Percentiles rank a stretch among this genome's conserved stretches.
Conservation (phyloP, 768 basidiomycete species). For the Ramaria rubella region DNA sequence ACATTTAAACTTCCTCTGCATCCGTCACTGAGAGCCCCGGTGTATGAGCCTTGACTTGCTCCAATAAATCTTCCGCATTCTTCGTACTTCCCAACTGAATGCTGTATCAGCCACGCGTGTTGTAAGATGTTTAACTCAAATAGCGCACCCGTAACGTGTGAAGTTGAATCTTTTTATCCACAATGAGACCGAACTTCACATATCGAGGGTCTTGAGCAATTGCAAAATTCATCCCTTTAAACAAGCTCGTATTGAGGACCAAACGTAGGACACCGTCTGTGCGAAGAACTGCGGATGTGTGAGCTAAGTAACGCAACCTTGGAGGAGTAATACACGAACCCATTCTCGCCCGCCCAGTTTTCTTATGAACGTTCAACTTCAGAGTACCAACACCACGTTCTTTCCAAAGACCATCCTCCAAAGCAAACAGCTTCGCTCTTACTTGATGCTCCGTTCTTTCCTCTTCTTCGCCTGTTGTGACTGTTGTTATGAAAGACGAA, state of each 20-base stretch:
- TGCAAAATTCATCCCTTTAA: constrained; percentile 69
- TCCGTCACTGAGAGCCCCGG: constrained; percentile 17
- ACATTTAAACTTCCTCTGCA: not conserved
- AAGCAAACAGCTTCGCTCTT: constrained; percentile 65
- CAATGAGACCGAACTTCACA: constrained; percentile 67
- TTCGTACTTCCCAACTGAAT: constrained; percentile 59
- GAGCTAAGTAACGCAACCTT: constrained; percentile 11
- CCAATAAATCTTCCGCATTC: constrained; percentile 62
- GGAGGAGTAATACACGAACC: constrained; percentile 34
- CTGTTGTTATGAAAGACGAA: constrained; percentile 32
- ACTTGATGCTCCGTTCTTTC: constrained; percentile 72
- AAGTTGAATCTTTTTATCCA: constrained; percentile 42
- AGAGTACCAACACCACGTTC: constrained; percentile 70
- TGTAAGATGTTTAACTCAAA: not conserved
- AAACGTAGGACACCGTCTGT: constrained; percentile 77
- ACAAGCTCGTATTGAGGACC: constrained; percentile 67
- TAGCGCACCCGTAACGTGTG: constrained; percentile 65
- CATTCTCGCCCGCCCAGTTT: constrained; percentile 64
- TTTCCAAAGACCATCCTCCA: constrained; percentile 57
- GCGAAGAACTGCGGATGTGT: constrained; percentile 57
- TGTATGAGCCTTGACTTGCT: constrained; percentile 42
- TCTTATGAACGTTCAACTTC: constrained; percentile 61
- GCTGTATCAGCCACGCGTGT: constrained; percentile 6
- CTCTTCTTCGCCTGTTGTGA: constrained; percentile 75
- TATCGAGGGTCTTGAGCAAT: constrained; percentile 76